A percentile compares a stretch with the other conserved stretches of the same genome.
phyloP scores from a whole-genome alignment of 73 alveolate genomes.

The Paramecium primaurelia region DNA sequence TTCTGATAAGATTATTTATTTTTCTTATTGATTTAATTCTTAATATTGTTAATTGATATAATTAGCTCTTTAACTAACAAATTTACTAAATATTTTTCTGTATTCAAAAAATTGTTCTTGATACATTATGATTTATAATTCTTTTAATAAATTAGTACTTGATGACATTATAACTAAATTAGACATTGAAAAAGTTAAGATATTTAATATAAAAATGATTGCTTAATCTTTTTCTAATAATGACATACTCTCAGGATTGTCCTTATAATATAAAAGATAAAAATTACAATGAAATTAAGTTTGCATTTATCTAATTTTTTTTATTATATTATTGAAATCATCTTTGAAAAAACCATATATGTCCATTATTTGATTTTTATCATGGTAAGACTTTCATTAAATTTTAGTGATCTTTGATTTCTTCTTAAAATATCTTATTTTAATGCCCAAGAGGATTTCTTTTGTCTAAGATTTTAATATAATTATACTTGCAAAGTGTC shows the following conservation, averaged over 20 bases:
- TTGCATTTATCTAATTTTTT: not conserved
- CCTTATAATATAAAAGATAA: not conserved
- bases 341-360: not conserved
- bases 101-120: not conserved
- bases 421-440: not conserved
- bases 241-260: not conserved
- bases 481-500: not conserved
- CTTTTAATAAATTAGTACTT: not conserved
- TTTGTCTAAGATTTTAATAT: not conserved
- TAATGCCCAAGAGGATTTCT: not conserved
- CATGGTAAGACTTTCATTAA: not conserved
- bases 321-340: not conserved
- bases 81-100: not conserved
- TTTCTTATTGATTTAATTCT: not conserved
- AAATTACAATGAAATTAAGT: not conserved
- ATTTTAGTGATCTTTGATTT: not conserved
- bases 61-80: not conserved
- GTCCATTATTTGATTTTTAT: not conserved
- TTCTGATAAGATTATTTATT: not conserved
- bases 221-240: not conserved
- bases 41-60: not conserved
- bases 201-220: not conserved
- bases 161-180: not conserved
- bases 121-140: not conserved
- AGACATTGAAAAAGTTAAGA: not conserved